Conservation (phyloP, 1,284 basidiomycete species). For the Sanguinoderma infundibulare region DNA sequence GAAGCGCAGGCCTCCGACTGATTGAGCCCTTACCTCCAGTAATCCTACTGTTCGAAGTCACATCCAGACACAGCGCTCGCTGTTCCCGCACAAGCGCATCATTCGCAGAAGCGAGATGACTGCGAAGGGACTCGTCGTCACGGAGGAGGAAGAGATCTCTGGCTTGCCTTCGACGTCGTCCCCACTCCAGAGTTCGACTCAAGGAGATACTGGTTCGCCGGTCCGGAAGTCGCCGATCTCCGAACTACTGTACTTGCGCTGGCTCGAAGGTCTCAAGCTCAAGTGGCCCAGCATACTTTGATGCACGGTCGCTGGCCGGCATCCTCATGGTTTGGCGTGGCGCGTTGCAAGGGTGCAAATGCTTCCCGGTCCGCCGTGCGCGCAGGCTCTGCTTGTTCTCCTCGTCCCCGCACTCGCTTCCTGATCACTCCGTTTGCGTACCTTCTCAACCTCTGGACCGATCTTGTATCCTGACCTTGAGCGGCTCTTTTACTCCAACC, state of each 20-base stretch:
- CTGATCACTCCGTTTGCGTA: conserved; percentile 11
- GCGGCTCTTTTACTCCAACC: not conserved
- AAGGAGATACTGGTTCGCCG: conserved; percentile 35
- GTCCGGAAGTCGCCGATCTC: conserved; percentile 83
- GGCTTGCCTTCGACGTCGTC: conserved; percentile 47
- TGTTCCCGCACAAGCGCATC: conserved; percentile 81
- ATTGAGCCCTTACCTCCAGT: conserved; percentile 43
- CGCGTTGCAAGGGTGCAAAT: too few relatives aligned
- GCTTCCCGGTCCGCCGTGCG: not conserved
- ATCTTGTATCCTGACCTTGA: not conserved
- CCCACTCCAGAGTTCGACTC: conserved; percentile 29
- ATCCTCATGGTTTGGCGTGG: too few relatives aligned
- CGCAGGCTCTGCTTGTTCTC: not conserved
- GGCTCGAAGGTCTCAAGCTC: conserved; percentile 89
- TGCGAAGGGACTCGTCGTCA: conserved; percentile 75
- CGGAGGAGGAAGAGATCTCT: conserved; percentile 74
- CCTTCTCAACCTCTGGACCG: conserved; percentile 4
- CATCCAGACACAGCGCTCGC: conserved; percentile 70
- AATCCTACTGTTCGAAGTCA: conserved; percentile 76
- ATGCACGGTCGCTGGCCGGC: not conserved
- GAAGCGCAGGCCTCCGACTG: not conserved
- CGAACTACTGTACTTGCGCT: conserved; percentile 93
- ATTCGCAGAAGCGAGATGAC: conserved; percentile 84
- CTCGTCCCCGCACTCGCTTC: not conserved
- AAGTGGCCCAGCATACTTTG: conserved; percentile 84